Base-by-base conservation (phyloP, 352 stramenopile genomes). In the Globisporangium yorkense region DNA sequence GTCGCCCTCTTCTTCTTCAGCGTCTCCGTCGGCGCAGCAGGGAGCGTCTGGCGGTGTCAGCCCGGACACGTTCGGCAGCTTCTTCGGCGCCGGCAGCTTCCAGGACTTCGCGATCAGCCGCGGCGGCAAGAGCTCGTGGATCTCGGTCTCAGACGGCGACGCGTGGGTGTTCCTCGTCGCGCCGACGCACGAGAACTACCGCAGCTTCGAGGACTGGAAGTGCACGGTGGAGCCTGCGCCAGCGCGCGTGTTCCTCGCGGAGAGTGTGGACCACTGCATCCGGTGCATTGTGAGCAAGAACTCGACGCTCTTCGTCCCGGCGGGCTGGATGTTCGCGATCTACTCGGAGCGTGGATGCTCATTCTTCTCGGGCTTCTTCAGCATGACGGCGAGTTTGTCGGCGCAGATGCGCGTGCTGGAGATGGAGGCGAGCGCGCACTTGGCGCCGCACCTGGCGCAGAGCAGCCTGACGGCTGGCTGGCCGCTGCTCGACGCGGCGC, bases 261-360 rank as follows among this genome's bases (percentile, higher is more conserved):
- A 93, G 44, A 72, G 67, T 39, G 74, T 89, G 41, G 77, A 88
- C 43, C 77, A 81, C 9, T 95, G 85, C 63, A 89, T 83, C 62
- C 88, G 87, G 52, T 83, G 70, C 56, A 69, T 74, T 10, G 68
- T 95, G 21, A 64, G 51, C 62, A 60, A 67, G n/a, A 66, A 65
- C 0, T 70, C 70, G 50, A 77, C 78, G 18, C 43, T 95, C 8
- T 49, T 90, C 5, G 53, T 95, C 0, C 85, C 85, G 0, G 67
- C 79, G 21, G 82, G 84, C 3, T 94, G 80, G 80, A 73, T 89
- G 12, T 83, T 77, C 55, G 84, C 84, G n/a, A 50, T 89, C 16
- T 95, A 75, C 62, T 65, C 69, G 8, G 67, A 73, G 12, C 59
- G 80, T 10, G 72, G 65, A 29, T 84, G 74, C 24, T 80, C 74